Evolutionary conservation across 2,329 filamentous ascomycete species (phyloP), one percentile per base, ranked within the genome.

Genomic region (Alternaria gaisen): DNA sequence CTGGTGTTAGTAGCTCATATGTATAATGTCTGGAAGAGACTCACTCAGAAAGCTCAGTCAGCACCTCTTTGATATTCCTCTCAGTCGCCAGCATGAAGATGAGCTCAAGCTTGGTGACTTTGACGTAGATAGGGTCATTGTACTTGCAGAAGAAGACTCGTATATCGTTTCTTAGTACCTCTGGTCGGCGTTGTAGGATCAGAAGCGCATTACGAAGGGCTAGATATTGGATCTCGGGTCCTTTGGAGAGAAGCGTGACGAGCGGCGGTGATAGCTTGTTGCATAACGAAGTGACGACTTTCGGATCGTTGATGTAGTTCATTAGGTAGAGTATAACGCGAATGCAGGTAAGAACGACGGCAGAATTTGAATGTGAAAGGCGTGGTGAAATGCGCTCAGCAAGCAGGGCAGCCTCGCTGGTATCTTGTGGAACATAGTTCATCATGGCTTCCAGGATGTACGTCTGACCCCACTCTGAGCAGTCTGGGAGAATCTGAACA

Each of bases 121-220:
- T 99, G 81, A 99, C 95, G 78, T 98, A 99, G 66, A 99, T 99
- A 0, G 95, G 95, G 75, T 99, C 95, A 78, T 99, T 99, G 81
- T 99, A 99, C 84, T 99, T 99, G 88, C 95, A 99, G 81, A 99
- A 99, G 82, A 99, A 99, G 32, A 99, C 95, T 47, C 95, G 89
- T 64, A 99, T 98, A 79, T 99, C 95, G 79, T 97, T 98, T 65
- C 93, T 88, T 55, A 99, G 81, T 9, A 99, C 94, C 73, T 98
- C 95, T 0, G 95, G 95, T 57, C 94, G 87, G 71, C 94, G 87
- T 78, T 99, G 95, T 53, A 99, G 83, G 69, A 99, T 99, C 14
- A 99, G 84, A 2, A 99, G 85, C 0, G 95, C 95, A 76, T 99
- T 99, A 65, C 95, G 87, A 18, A 99, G 85, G 0, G 95, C 95